phyloP scores from a whole-genome alignment of 352 stramenopile species.

The Phytopythium vexans region DNA sequence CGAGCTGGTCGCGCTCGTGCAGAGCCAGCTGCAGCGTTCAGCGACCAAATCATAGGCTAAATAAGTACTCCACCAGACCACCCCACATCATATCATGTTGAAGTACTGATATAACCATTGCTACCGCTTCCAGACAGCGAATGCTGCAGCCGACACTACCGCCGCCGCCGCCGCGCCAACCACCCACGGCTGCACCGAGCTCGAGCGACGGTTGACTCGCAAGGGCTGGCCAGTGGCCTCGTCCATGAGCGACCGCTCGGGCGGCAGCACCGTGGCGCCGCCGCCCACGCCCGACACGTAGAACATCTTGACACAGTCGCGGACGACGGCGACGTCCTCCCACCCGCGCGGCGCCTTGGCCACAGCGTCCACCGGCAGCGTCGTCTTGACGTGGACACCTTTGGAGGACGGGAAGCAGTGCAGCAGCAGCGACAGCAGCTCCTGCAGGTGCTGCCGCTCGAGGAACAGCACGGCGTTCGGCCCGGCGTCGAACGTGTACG shows the following conservation, averaged over 20 bases:
- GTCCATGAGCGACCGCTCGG: conserved; percentile 46
- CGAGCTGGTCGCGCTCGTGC: conserved; percentile 49
- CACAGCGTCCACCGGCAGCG: conserved; percentile 14
- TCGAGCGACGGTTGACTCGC: neutral
- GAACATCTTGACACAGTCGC: conserved; percentile 55
- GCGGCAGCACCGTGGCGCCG: conserved; percentile 34
- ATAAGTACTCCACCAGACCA: neutral
- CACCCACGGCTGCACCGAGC: neutral
- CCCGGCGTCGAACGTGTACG: conserved; percentile 99
- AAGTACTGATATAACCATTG: neutral
- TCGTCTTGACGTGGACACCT: conserved; percentile 20
- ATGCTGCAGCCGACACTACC: neutral
- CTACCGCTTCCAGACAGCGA: neutral
- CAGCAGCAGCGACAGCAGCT: conserved; percentile 57
- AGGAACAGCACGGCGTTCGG: conserved; percentile 96
- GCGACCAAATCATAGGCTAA: neutral
- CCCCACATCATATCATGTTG: neutral
- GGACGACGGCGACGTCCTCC: conserved; percentile 7
- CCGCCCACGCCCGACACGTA: conserved; percentile 64
- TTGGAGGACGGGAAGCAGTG: conserved; percentile 35
- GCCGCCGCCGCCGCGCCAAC: neutral
- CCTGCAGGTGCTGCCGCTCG: conserved; percentile 62
- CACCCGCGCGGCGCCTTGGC: conserved; percentile 14
- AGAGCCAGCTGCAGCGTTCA: conserved; percentile 21
- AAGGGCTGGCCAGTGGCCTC: conserved; percentile 28